Conservation (phyloP, 2,329 filamentous ascomycete genomes). For the Aspergillus aculeatus region DNA sequence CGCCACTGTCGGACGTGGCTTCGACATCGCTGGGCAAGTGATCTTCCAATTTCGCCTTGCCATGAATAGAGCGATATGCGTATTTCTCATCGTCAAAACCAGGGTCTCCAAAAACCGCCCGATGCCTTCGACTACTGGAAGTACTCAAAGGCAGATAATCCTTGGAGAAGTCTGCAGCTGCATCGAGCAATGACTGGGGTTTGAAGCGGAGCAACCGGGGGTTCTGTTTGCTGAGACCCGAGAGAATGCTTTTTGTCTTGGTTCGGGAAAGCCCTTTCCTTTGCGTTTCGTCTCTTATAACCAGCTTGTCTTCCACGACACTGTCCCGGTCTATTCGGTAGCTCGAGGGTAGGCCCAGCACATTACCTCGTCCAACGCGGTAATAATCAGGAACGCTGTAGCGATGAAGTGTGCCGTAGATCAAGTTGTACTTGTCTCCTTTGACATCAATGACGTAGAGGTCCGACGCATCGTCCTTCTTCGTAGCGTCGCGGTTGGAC, state of each 20-base stretch:
- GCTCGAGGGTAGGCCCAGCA: conserved; percentile 64
- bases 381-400: conserved; percentile 70
- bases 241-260: conserved; percentile 45
- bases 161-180: conserved; percentile 22
- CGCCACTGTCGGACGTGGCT: conserved; percentile 50
- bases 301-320: conserved; percentile 38
- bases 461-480: conserved; percentile 20
- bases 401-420: conserved; percentile 71
- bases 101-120: conserved; percentile 27
- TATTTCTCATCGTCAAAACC: conserved; percentile 52
- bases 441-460: conserved; percentile 67
- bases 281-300: conserved; percentile 34
- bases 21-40: conserved; percentile 50
- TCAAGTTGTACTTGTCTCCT: conserved; percentile 73
- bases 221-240: conserved; percentile 24
- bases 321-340: conserved; percentile 67
- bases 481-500: conserved; percentile 15
- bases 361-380: conserved; percentile 64
- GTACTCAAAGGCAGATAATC: conserved; percentile 36
- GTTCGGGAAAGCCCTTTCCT: conserved; percentile 46
- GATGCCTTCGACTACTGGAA: conserved; percentile 40
- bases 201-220: conserved; percentile 28
- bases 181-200: conserved; percentile 17
- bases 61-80: conserved; percentile 66
- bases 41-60: conserved; percentile 55